phyloP scores from a whole-genome alignment of 768 basidiomycete species.

The Plicaturopsis crispa region DNA sequence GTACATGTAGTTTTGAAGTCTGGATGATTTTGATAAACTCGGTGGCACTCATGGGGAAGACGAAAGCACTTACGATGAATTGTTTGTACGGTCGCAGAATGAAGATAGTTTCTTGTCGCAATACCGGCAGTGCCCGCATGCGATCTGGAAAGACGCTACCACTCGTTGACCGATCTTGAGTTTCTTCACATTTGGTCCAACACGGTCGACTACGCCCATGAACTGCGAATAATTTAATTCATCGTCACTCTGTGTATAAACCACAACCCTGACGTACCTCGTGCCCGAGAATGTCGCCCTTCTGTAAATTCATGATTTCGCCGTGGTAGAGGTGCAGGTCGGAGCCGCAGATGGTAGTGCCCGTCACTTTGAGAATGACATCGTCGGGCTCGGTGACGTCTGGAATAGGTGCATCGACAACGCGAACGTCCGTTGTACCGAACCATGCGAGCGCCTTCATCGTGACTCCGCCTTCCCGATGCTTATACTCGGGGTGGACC shows the following conservation, averaged over 20 bases:
- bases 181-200: conserved; percentile 58
- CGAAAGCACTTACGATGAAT: conserved; percentile 39
- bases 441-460: conserved; percentile 73
- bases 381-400: conserved; percentile 69
- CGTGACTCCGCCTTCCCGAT: conserved; percentile 39
- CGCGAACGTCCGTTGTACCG: conserved; percentile 38
- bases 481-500: conserved; percentile 37
- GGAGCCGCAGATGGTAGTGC: conserved; percentile 67
- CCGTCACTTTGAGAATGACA: conserved; percentile 69
- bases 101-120: conserved; percentile 69
- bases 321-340: conserved; percentile 64
- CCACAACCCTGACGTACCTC: conserved; percentile 30
- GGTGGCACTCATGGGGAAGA: conserved; percentile 4
- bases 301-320: conserved; percentile 60
- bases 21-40: conserved; percentile 7
- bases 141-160: conserved; percentile 74
- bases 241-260: neutral
- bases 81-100: conserved; percentile 69
- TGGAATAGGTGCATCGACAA: conserved; percentile 42
- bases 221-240: too few relatives aligned
- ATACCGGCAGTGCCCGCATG: conserved; percentile 64
- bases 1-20: conserved; percentile 51
- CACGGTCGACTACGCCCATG: conserved; percentile 61
- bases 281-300: conserved; percentile 72
- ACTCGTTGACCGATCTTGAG: conserved; percentile 61